Evolutionary conservation across 306 rosid genomes (phyloP), one percentile per base, ranked within the genome.

Genomic region (Rosa multiflora): DNA sequence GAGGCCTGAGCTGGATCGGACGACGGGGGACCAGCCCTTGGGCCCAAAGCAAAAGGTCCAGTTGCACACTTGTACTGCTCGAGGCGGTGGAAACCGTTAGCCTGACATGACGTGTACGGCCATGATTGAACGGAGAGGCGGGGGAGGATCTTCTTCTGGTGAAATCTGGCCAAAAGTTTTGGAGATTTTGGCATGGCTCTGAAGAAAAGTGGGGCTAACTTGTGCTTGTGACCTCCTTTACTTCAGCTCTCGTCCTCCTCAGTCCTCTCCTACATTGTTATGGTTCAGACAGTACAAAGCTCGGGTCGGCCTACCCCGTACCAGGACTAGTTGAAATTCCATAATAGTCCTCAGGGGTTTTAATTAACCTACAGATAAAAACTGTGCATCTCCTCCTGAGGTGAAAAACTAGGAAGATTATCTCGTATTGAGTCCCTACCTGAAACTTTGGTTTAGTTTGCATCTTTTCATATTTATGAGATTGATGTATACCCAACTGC

Each of bases 101-200:
- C 42, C 75, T 26, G 63, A 78, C 74, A 39, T 73, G 43, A 82
- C 84, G 85, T 86, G 92, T 72, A 81, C 72, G 92, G 87, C 51
- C 44, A 10, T 0, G 86, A 87, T 88, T 73, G 67, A 73, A 9
- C 35, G 18, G 52, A 66, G 62, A 29, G 67, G 80, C 73, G 46
- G 76, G 77, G 62, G 77, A 78, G 75, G 91, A 91, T 88, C 87
- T 82, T n/a, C 29, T 26, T 84, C 78, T 72, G 68, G 49, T 74
- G 87, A 82, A 70, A 70, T 79, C 79, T 74, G 71, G 42, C 17
- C 63, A 15, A 85, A 40, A 44, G 67, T 67, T 83, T 80, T 80
- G 88, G 82, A 73, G 67, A 62, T 49, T 89, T 74, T 29, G 32
- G n/a, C 84, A 58, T 9, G 32, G 32, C 63, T 76, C 58, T 52